Conservation (phyloP, 192 early-diverging fungal genomes). For the Umbelopsis sp. region DNA sequence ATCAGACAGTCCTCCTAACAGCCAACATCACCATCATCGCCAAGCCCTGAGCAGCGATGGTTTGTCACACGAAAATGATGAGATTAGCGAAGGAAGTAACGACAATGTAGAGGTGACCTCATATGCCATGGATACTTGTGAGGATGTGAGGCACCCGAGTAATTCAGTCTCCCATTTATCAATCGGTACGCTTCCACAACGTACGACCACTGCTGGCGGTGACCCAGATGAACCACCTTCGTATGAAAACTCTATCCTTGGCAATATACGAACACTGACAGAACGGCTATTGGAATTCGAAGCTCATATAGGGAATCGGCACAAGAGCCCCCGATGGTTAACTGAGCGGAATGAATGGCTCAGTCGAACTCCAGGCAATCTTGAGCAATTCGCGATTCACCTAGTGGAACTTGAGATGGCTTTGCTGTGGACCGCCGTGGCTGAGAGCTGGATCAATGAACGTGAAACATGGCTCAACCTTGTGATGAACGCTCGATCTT, state of each 20-base stretch:
- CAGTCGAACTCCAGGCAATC: constrained; percentile 19
- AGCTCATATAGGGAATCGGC: constrained; percentile 30
- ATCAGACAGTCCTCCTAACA: not conserved
- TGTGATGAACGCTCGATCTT: constrained; percentile 32
- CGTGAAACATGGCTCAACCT: constrained; percentile 38
- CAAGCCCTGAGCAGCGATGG: not conserved
- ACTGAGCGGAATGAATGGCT: constrained; percentile 28
- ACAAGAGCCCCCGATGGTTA: constrained; percentile 40
- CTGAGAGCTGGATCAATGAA: constrained; percentile 37
- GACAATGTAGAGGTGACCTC: not conserved
- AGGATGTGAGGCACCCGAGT: not conserved
- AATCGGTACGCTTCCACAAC: not conserved
- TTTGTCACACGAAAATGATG: constrained; percentile 5
- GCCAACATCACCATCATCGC: not conserved
- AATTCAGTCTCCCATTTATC: not conserved
- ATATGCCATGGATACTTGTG: not conserved
- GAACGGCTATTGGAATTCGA: constrained; percentile 28
- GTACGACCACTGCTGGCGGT: not conserved
- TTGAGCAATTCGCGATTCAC: constrained; percentile 40
- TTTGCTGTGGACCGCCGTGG: constrained; percentile 34
- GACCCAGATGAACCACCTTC: constrained; percentile 32
- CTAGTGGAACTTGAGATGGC: constrained; percentile 40
- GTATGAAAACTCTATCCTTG: constrained; percentile 34
- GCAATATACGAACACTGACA: constrained; percentile 24
- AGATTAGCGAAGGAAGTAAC: not conserved